A percentile compares a stretch with the other conserved stretches of the same genome.
Evolutionary conservation across 1,284 basidiomycete species (phyloP).

Genomic region (Sutorius eximius): DNA sequence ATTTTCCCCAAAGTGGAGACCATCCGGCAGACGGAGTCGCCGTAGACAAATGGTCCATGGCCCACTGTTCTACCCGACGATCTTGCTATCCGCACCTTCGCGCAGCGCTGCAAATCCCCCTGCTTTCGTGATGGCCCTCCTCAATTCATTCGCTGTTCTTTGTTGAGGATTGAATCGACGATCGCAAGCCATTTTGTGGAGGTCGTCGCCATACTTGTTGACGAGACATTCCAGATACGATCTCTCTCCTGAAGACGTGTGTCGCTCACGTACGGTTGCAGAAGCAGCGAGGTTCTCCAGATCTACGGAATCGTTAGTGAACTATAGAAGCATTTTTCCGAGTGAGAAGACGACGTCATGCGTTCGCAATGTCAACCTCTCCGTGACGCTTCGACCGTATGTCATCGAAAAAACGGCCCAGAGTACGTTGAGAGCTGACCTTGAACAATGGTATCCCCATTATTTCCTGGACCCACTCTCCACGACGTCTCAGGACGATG

Average conservation of each 20-base stretch:
- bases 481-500: constrained; percentile 1
- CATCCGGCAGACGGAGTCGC: constrained; percentile 7
- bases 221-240: constrained; percentile 71
- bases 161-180: constrained; percentile 81
- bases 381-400: neutral
- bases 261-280: constrained; percentile 52
- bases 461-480: neutral
- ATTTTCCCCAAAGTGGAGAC: constrained; percentile 18
- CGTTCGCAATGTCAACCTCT: neutral
- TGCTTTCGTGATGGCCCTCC: constrained; percentile 56
- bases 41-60: constrained; percentile 2
- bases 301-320: constrained; percentile 33
- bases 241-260: constrained; percentile 70
- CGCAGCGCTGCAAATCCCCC: constrained; percentile 35
- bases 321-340: neutral
- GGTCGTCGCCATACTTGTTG: constrained; percentile 70
- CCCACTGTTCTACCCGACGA: constrained; percentile 6
- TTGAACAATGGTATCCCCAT: constrained; percentile 28
- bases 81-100: neutral
- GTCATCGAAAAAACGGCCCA: neutral
- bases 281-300: constrained; percentile 48
- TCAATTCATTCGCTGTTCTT: constrained; percentile 83
- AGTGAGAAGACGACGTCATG: neutral
- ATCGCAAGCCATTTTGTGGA: constrained; percentile 79
- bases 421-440: constrained; percentile 34